Percentiles rank a stretch among this genome's conserved stretches.
phyloP scores from a whole-genome alignment of 139 green algal genomes.

The Haematococcus lacustris region DNA sequence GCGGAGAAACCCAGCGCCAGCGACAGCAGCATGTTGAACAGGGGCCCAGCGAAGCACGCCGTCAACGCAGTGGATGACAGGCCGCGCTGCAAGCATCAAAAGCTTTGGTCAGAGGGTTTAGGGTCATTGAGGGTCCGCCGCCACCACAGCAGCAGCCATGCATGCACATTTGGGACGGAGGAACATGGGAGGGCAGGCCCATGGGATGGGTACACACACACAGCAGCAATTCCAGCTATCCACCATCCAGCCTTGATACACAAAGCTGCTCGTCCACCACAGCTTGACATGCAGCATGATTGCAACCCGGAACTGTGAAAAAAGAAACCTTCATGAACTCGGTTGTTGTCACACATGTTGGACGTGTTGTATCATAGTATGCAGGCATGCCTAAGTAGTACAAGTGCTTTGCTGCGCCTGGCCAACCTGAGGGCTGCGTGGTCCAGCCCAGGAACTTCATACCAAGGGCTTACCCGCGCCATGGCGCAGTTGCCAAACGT shows the following conservation, averaged over 20 bases:
- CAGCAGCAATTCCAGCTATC: background rate
- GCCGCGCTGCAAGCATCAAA: slow-evolving; percentile 18
- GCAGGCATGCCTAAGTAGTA: no score
- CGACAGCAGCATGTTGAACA: slow-evolving; percentile 85
- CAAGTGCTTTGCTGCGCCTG: background rate
- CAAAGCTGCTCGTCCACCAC: background rate
- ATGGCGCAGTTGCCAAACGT: slow-evolving; percentile 74
- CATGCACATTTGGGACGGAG: background rate
- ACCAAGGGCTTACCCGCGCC: slow-evolving; percentile 46
- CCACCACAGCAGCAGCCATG: no score
- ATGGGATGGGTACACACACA: background rate
- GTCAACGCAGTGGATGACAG: slow-evolving; percentile 75
- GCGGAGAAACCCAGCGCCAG: slow-evolving; percentile 54
- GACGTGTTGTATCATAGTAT: no score
- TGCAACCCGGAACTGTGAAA: background rate
- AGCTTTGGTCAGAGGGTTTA: background rate
- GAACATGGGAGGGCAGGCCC: background rate
- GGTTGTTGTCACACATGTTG: background rate
- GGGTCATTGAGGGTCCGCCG: no score
- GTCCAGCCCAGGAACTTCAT: background rate
- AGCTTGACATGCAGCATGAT: background rate
- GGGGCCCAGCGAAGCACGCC: slow-evolving; percentile 81
- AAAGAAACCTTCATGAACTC: background rate
- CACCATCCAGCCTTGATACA: background rate
- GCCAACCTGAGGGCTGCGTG: background rate